Conservation (phyloP, 2,329 filamentous ascomycete genomes). For the Remersonia thermophila region DNA sequence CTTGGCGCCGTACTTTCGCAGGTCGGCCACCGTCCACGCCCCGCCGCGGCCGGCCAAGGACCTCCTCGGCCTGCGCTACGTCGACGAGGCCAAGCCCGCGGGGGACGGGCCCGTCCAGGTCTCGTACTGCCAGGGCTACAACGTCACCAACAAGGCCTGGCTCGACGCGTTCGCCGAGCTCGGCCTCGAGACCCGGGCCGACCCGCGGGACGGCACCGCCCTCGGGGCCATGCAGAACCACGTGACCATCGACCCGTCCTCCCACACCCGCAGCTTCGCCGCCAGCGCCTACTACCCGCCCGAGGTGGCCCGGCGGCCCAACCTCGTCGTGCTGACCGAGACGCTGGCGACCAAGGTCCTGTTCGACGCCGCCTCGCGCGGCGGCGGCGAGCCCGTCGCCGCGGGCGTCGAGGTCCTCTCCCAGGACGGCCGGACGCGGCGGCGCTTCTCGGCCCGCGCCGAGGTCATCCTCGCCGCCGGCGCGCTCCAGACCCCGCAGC, state of each 20-base stretch:
- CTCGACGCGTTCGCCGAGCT: constrained; percentile 24
- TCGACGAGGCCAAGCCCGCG: constrained; percentile 20
- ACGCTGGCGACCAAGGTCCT: constrained; percentile 24
- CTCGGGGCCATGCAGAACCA: constrained; percentile 14
- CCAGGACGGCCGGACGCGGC: constrained; percentile 16
- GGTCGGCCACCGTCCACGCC: constrained; percentile 15
- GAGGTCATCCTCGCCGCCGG: constrained; percentile 33
- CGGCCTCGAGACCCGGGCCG: constrained; percentile 22
- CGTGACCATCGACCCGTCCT: constrained; percentile 14
- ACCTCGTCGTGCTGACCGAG: constrained; percentile 24
- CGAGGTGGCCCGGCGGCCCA: constrained; percentile 22
- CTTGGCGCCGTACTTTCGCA: constrained; percentile 25
- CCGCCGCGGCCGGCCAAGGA: constrained; percentile 19
- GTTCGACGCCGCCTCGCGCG: constrained; percentile 17
- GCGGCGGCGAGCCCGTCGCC: constrained; percentile 18
- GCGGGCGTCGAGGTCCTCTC: constrained; percentile 23
- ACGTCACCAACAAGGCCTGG: constrained; percentile 25
- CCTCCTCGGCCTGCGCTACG: constrained; percentile 20
- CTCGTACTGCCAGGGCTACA: constrained; percentile 25
- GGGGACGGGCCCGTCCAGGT: constrained; percentile 27
- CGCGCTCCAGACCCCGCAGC: constrained; percentile 24
- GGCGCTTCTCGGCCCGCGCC: constrained; percentile 5
- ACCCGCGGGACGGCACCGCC: constrained; percentile 19
- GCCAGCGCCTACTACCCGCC: constrained; percentile 24
- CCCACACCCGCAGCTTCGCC: constrained; percentile 19